Base-by-base conservation (phyloP, 78 protist genomes). In the Bodo saltans region DNA sequence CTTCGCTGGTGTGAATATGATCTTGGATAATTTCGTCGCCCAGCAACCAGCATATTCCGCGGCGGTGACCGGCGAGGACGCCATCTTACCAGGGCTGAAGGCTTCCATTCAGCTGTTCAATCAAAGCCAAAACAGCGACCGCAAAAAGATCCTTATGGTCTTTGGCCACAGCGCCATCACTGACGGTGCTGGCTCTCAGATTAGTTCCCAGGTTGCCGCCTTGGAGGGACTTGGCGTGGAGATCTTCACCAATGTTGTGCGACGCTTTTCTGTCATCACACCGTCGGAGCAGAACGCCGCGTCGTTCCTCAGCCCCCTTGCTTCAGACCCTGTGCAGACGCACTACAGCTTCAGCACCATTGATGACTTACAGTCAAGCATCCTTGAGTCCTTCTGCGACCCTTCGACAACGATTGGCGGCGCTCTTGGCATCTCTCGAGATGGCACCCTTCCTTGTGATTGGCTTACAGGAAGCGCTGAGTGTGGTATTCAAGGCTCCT, bases 371-470 rank as follows among this genome's bases (percentile, higher is more conserved):
- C 28, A 28, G 3, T 8, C 38, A 1, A 32, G 69, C n/a, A 28
- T 76, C 35, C 69, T 76, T 28, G 52, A 21, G 12, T 8, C 38
- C 81, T 32, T 76, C 81, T 76, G 81, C 69, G 41, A 76, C 25
- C 81, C 81, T 33, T 47, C 60, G 60, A 47, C 60, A 8, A 8
- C 17, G n/a, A 47, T 17, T 17, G 60, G 60, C 60, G 17, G 17
- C n/a, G 60, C 60, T 17, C 60, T 47, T 17, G 60, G 60, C 60
- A 17, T 47, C 60, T 23, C n/a, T 17, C 60, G 60, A 23, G 60
- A 47, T 17, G n/a, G 60, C 60, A 47, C 60, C n/a, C 60, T 47
- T 8, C 60, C 60, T 8, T 47, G 60, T 17, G 60, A 47, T 17
- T 47, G 60, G 60, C 60, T 47, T 17, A 47, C n/a, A 23, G 60